phyloP scores from a whole-genome alignment of 192 early-diverging fungal species.

The Entomortierella beljakovae region DNA sequence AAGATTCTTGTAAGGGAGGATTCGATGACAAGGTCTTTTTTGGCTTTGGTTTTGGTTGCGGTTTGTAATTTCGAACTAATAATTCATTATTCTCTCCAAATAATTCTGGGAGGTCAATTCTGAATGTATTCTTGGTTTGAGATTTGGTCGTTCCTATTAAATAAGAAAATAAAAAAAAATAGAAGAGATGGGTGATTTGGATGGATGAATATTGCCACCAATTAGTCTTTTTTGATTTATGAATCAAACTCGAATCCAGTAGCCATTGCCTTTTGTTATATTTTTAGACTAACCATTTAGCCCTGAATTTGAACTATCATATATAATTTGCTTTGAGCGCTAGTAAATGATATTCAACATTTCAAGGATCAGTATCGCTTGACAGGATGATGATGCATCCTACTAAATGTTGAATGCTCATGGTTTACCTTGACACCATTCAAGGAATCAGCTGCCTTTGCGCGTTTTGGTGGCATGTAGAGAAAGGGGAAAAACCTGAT shows the following conservation, averaged over 20 bases:
- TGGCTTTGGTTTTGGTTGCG: slow-evolving; percentile 18
- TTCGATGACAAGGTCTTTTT: neutral
- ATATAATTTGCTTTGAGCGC: slow-evolving; percentile 5
- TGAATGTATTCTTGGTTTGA: too few relatives aligned
- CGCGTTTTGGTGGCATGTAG: slow-evolving; percentile 20
- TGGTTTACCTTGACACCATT: slow-evolving; percentile 6
- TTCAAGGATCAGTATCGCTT: too few relatives aligned
- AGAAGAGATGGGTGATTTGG: too few relatives aligned
- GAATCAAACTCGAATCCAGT: too few relatives aligned
- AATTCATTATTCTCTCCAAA: slow-evolving; percentile 9
- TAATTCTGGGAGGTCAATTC: neutral
- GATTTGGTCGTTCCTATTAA: too few relatives aligned
- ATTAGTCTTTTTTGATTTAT: too few relatives aligned
- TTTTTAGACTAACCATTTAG: neutral
- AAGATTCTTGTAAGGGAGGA: neutral
- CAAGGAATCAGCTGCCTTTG: neutral
- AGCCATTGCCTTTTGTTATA: too few relatives aligned
- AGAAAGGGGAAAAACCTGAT: neutral
- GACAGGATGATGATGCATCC: too few relatives aligned
- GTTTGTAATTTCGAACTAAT: neutral
- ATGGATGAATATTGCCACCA: too few relatives aligned
- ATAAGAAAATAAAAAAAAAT: too few relatives aligned
- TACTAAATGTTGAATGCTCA: too few relatives aligned
- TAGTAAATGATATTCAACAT: neutral
- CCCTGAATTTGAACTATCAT: neutral